Percentiles rank a stretch among this genome's conserved stretches.
Conservation (phyloP, 2,329 filamentous ascomycete species). For the Paracamarosporium sp. region DNA sequence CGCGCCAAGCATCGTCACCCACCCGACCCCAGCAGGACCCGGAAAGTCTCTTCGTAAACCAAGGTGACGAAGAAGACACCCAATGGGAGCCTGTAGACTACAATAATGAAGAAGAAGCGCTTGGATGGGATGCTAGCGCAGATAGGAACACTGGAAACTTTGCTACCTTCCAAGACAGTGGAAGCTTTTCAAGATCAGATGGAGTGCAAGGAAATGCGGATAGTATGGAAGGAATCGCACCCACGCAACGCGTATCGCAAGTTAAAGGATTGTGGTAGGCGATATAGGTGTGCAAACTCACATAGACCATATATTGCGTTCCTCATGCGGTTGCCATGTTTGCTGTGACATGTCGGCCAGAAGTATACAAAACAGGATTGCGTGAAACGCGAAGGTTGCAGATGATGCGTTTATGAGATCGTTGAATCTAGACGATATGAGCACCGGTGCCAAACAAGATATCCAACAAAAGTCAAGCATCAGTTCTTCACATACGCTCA, state of each 20-base stretch:
- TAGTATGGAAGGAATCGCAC: constrained; percentile 60
- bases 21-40: constrained; percentile 59
- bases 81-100: constrained; percentile 76
- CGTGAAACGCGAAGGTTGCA: too few species aligned
- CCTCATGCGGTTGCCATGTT: too few species aligned
- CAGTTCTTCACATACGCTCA: too few species aligned
- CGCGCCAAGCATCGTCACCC: constrained; percentile 27
- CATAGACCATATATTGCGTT: too few species aligned
- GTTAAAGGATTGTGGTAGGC: constrained; percentile 43
- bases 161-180: constrained; percentile 54
- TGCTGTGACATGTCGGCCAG: too few species aligned
- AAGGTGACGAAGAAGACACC: constrained; percentile 69
- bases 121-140: constrained; percentile 77
- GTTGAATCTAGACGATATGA: too few species aligned
- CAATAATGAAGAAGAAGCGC: constrained; percentile 69
- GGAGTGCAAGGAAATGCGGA: constrained; percentile 19
- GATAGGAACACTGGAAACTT: constrained; percentile 52
- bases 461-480: too few species aligned
- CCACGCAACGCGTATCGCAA: constrained; percentile 77
- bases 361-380: too few species aligned
- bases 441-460: too few species aligned
- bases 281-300: too few species aligned
- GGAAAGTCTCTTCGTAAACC: constrained; percentile 74
- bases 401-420: too few species aligned
- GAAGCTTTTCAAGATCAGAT: constrained; percentile 32